These are phyloP conservation scores for Ophiostoma ulmi DNA, from an alignment of 2,329 filamentous ascomycete species.

Conservation along the genomic window DNA sequence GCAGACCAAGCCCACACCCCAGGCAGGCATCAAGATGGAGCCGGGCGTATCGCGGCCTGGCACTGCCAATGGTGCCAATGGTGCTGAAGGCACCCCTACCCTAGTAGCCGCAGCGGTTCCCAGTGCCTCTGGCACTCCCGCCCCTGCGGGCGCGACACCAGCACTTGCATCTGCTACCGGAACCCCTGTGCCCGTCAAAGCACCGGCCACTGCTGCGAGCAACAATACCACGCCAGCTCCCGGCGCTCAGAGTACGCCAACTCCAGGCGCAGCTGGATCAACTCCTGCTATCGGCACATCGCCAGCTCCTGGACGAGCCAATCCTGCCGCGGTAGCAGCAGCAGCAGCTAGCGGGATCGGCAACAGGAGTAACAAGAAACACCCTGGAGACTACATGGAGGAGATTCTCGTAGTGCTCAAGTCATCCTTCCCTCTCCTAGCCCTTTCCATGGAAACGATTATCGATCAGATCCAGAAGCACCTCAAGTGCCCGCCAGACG, in stretches of 20 bases:
- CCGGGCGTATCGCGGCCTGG: slow-evolving; percentile 26
- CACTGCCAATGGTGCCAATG: slow-evolving; percentile 18
- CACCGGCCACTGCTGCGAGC: neutral
- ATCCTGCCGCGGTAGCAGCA: neutral
- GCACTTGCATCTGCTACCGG: slow-evolving; percentile 2
- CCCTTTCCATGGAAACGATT: slow-evolving; percentile 98
- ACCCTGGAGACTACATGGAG: slow-evolving; percentile 93
- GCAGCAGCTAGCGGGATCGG: slow-evolving; percentile 19
- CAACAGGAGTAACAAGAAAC: slow-evolving; percentile 51
- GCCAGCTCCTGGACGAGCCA: neutral
- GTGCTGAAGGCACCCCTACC: slow-evolving; percentile 13
- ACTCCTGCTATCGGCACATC: neutral
- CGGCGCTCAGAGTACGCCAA: slow-evolving; percentile 12
- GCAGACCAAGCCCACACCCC: slow-evolving; percentile 19
- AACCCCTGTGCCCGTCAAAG: neutral
- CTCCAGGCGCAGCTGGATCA: neutral
- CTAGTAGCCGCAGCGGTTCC: neutral
- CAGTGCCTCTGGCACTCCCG: slow-evolving; percentile 17
- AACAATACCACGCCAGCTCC: slow-evolving; percentile 18
- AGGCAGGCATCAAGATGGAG: slow-evolving; percentile 33
- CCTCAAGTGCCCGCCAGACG: slow-evolving; percentile 97
- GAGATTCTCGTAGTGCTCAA: slow-evolving; percentile 94
- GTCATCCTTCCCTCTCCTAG: slow-evolving; percentile 91
- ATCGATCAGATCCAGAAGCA: slow-evolving; percentile 98
- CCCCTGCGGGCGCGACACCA: neutral